These are phyloP conservation scores for Sporopachydermia cereana DNA, from an alignment of 1,139 yeast species.

Conservation along the genomic window DNA sequence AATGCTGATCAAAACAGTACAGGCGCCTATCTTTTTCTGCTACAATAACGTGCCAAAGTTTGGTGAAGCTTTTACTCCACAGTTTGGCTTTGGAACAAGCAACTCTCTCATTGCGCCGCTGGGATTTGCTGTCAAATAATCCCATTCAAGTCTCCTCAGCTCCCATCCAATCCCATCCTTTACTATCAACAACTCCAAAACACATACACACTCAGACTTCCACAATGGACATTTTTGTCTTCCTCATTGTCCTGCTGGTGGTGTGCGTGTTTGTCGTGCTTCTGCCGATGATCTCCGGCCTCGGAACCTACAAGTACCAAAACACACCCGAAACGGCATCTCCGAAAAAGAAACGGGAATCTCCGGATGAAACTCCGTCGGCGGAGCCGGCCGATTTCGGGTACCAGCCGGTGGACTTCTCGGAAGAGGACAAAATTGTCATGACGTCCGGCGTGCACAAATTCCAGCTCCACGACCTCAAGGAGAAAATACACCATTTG, in stretches of 20 bases:
- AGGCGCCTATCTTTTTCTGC: too few relatives aligned
- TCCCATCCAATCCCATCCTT: too few relatives aligned
- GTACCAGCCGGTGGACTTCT: conserved; percentile 1
- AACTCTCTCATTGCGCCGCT: too few relatives aligned
- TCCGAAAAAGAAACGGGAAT: neutral
- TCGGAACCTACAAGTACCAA: conserved; percentile 4
- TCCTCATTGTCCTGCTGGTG: neutral
- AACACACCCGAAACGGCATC: neutral
- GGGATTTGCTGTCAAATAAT: too few relatives aligned
- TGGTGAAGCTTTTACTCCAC: too few relatives aligned
- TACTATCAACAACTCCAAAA: too few relatives aligned
- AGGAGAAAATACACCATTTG: neutral
- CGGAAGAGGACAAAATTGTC: conserved; percentile 1
- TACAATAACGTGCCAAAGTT: too few relatives aligned
- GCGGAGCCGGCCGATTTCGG: neutral
- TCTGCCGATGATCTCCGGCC: conserved; percentile 2
- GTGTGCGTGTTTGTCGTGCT: neutral
- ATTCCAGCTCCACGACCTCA: neutral
- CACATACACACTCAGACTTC: neutral
- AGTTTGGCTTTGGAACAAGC: too few relatives aligned
- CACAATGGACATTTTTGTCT: neutral
- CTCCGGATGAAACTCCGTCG: neutral
- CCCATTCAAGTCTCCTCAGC: too few relatives aligned
- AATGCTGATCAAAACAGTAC: too few relatives aligned
- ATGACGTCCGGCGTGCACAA: conserved; percentile 1